These are phyloP conservation scores for Ceriops zippeliana DNA, from an alignment of 345 rosid genomes.

Conservation along the genomic window DNA sequence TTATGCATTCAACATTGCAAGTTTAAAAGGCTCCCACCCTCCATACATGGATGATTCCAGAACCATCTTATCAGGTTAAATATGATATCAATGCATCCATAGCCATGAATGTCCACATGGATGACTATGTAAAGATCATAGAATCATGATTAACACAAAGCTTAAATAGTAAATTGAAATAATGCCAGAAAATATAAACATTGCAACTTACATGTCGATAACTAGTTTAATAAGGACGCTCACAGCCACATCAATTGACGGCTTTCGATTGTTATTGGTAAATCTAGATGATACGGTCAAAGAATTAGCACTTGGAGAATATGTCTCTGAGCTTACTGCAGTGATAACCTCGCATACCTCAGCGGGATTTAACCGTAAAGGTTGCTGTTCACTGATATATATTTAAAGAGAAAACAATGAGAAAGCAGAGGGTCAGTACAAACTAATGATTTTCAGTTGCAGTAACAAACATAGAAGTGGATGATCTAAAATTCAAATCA, in stretches of 20 bases:
- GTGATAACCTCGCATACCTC: constrained; percentile 96
- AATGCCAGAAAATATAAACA: constrained; percentile 14
- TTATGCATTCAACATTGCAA: background rate
- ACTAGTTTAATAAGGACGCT: constrained; percentile 97
- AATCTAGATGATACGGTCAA: constrained; percentile 74
- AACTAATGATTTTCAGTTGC: constrained; percentile 6
- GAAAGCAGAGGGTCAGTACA: constrained; percentile 10
- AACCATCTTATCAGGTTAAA: constrained; percentile 1
- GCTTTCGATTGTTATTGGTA: constrained; percentile 75
- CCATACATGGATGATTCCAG: background rate
- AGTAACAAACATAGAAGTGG: background rate
- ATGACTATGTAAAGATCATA: no score
- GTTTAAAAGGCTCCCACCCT: background rate
- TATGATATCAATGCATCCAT: constrained; percentile 9
- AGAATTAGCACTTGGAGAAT: constrained; percentile 50
- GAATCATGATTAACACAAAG: no score
- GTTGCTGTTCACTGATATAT: constrained; percentile 89
- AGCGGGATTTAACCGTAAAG: constrained; percentile 72
- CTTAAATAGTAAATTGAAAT: background rate
- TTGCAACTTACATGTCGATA: constrained; percentile 79
- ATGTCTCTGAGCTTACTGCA: constrained; percentile 88
- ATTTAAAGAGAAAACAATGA: constrained; percentile 20
- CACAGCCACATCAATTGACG: constrained; percentile 91
- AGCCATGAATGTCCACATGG: background rate
- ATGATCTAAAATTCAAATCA: background rate